A percentile compares a stretch with the other conserved stretches of the same genome.
Evolutionary conservation across 2,329 filamentous ascomycete species (phyloP).

Genomic region (Albifimbria verrucaria): DNA sequence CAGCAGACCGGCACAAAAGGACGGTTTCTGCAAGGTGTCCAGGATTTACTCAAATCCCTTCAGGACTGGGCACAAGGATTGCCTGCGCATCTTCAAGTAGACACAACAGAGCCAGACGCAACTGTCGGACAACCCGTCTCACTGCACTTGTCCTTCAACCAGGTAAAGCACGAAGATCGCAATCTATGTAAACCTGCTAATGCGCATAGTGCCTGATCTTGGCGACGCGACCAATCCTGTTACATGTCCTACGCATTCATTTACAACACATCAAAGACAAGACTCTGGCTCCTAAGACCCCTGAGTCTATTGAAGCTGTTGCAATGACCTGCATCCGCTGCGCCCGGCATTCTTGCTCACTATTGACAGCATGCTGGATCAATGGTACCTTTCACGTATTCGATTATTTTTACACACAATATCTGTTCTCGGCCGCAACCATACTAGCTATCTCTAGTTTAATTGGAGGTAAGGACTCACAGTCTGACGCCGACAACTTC

Average conservation of each 20-base stretch:
- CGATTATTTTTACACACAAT: constrained; percentile 10
- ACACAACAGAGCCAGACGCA: constrained; percentile 13
- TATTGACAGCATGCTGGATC: constrained; percentile 9
- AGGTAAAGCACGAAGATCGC: constrained; percentile 8
- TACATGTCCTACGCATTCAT: constrained; percentile 25
- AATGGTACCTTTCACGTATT: constrained; percentile 7
- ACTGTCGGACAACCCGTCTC: constrained; percentile 22
- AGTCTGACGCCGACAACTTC: constrained; percentile 4
- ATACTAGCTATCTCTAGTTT: constrained; percentile 10
- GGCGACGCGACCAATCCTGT: constrained; percentile 29
- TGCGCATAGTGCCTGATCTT: constrained; percentile 25
- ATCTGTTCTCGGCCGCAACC: constrained; percentile 11
- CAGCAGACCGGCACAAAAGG: constrained; percentile 23
- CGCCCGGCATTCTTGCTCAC: constrained; percentile 7
- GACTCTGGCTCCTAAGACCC: no score
- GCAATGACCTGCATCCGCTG: constrained; percentile 9
- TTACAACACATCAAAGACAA: neutral
- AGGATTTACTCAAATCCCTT: constrained; percentile 25
- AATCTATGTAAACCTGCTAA: neutral
- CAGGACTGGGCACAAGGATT: constrained; percentile 26
- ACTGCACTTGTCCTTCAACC: constrained; percentile 31
- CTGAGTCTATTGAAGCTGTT: neutral
- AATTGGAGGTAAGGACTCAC: neutral
- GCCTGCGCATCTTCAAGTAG: constrained; percentile 26
- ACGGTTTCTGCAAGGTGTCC: constrained; percentile 27